These are phyloP conservation scores for Quercus suber DNA, from an alignment of 306 rosid species.

Conservation along the genomic window DNA sequence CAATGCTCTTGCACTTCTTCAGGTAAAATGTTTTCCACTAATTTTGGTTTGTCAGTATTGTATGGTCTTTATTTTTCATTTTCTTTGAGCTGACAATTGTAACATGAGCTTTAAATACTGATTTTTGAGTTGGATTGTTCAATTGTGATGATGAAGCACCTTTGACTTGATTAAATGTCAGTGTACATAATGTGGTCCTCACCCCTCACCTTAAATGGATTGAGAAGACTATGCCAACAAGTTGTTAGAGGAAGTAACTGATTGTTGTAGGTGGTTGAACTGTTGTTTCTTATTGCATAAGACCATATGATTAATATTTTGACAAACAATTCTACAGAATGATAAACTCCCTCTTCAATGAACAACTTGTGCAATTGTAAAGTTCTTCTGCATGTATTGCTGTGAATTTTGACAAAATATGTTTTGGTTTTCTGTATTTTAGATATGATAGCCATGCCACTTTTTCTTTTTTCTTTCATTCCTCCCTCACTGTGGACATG, in stretches of 20 bases:
- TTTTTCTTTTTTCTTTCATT: too few species aligned
- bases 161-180: neutral
- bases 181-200: neutral
- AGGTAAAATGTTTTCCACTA: constrained; percentile 45
- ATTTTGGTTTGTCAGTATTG: neutral
- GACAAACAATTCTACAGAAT: neutral
- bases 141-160: neutral
- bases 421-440: neutral
- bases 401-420: neutral
- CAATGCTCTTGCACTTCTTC: constrained; percentile 89
- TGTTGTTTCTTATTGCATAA: neutral
- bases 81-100: neutral
- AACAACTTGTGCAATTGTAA: neutral
- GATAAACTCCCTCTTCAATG: neutral
- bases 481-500: too few species aligned
- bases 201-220: neutral
- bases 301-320: neutral
- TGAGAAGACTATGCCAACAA: neutral
- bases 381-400: neutral
- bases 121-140: neutral
- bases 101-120: neutral
- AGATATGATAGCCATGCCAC: too few species aligned
- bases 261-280: neutral
- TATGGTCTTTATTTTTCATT: neutral
- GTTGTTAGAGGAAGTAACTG: neutral